Percentiles rank a stretch among this genome's conserved stretches.
phyloP scores from a whole-genome alignment of 2,329 filamentous ascomycete genomes.

The Atkinsonella texensis region DNA sequence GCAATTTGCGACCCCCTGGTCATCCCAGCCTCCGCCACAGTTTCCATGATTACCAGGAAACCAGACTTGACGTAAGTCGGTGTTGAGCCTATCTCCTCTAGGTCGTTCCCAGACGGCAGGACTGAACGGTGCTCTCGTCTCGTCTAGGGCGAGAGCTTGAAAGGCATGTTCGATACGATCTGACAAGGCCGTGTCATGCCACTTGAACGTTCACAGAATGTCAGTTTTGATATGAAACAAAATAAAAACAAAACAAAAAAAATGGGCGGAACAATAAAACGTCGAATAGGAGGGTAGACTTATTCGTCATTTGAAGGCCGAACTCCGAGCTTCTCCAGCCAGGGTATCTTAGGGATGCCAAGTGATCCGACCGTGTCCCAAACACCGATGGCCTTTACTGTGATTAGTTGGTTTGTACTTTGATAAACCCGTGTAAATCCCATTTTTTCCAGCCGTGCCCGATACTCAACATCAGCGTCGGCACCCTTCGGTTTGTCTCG shows the following conservation, averaged over 20 bases:
- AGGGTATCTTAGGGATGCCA: constrained; percentile 32
- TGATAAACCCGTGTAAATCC: constrained; percentile 31
- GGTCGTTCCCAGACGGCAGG: constrained; percentile 42
- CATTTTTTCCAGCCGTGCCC: constrained; percentile 31
- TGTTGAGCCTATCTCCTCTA: constrained; percentile 23
- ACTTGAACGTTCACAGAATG: constrained; percentile 29
- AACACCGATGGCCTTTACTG: constrained; percentile 33
- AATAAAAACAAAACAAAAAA: not conserved
- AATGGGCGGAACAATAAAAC: constrained; percentile 11
- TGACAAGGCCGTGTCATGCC: constrained; percentile 41
- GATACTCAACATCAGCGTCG: constrained; percentile 29
- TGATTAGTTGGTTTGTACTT: constrained; percentile 29
- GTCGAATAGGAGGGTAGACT: constrained; percentile 15
- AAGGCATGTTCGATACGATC: constrained; percentile 44
- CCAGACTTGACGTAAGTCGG: constrained; percentile 42
- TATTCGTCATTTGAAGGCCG: constrained; percentile 33
- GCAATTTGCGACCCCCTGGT: constrained; percentile 32
- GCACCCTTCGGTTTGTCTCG: constrained; percentile 34
- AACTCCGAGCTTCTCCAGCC: constrained; percentile 35
- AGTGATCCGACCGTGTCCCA: constrained; percentile 33
- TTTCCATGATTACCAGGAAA: constrained; percentile 63
- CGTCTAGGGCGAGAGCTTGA: constrained; percentile 46
- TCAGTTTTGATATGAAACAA: constrained; percentile 15
- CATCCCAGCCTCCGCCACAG: constrained; percentile 54
- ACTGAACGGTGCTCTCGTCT: constrained; percentile 40